Conservation (phyloP, 2,329 filamentous ascomycete species). For the Beauveria varroae region DNA sequence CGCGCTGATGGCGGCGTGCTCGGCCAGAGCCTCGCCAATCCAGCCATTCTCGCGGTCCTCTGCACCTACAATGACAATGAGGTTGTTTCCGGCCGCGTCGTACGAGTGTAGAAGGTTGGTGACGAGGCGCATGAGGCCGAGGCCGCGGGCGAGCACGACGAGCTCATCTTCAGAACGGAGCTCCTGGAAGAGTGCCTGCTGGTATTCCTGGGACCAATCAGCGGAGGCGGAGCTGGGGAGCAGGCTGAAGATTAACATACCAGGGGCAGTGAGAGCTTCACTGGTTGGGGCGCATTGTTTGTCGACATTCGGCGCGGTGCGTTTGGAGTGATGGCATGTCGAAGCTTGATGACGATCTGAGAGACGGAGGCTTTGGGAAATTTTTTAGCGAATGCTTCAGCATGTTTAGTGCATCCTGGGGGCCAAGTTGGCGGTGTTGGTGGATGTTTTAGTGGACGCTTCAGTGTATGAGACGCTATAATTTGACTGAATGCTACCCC, state of each 20-base stretch:
- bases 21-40: constrained; percentile 92
- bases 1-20: constrained; percentile 87
- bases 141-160: constrained; percentile 81
- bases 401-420: not conserved
- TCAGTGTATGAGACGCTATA: not conserved
- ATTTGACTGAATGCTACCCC: not conserved
- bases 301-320: constrained; percentile 40
- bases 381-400: not conserved
- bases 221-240: not conserved
- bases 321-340: not conserved
- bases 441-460: not conserved
- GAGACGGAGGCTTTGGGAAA: not conserved
- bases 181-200: constrained; percentile 91
- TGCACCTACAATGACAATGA: constrained; percentile 82
- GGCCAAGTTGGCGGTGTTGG: not conserved
- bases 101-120: constrained; percentile 97
- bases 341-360: not conserved
- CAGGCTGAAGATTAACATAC: constrained; percentile 17
- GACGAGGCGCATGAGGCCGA: constrained; percentile 84
- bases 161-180: constrained; percentile 88
- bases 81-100: constrained; percentile 89
- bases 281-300: constrained; percentile 53
- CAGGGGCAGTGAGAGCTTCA: constrained; percentile 70
- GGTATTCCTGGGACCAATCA: constrained; percentile 59
- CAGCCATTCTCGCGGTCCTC: constrained; percentile 91